Conservation (phyloP, 2,329 filamentous ascomycete species). For the Nemania diffusa region DNA sequence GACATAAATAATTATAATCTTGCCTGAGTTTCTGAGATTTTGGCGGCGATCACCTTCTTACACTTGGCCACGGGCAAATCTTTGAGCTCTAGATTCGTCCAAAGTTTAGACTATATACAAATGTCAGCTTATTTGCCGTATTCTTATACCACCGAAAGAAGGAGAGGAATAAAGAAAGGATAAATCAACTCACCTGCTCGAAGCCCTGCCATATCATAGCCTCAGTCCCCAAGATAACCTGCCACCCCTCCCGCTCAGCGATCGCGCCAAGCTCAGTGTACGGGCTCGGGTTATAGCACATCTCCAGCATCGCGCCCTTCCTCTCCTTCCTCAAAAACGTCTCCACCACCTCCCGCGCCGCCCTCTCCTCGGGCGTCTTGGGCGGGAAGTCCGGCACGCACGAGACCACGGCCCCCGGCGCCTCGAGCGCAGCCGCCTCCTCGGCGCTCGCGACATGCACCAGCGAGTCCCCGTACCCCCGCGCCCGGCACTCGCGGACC, state of each 20-base stretch:
- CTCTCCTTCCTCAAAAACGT: constrained; percentile 59
- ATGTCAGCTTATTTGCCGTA: background rate
- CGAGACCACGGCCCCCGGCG: constrained; percentile 74
- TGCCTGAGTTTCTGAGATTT: constrained; percentile 48
- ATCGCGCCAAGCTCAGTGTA: constrained; percentile 74
- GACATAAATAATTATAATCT: constrained; percentile 46
- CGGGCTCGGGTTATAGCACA: constrained; percentile 83
- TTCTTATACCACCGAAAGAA: background rate
- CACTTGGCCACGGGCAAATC: constrained; percentile 70
- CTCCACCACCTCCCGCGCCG: constrained; percentile 66
- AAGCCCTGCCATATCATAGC: constrained; percentile 81
- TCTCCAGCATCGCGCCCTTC: constrained; percentile 79
- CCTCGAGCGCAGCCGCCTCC: constrained; percentile 68
- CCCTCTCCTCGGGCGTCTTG: constrained; percentile 68
- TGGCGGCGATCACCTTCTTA: constrained; percentile 61
- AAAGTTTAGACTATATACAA: constrained; percentile 58
- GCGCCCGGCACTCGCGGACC: constrained; percentile 68
- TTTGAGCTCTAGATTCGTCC: constrained; percentile 70
- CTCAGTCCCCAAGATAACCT: constrained; percentile 79
- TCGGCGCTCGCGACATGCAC: constrained; percentile 69
- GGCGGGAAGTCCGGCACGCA: constrained; percentile 84
- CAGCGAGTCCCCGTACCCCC: constrained; percentile 69
- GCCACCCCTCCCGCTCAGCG: constrained; percentile 72
- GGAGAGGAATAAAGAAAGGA: background rate
- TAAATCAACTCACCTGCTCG: constrained; percentile 61